These are phyloP conservation scores for Fusarium sp. DNA, from an alignment of 2,329 filamentous ascomycete species.

Conservation along the genomic window DNA sequence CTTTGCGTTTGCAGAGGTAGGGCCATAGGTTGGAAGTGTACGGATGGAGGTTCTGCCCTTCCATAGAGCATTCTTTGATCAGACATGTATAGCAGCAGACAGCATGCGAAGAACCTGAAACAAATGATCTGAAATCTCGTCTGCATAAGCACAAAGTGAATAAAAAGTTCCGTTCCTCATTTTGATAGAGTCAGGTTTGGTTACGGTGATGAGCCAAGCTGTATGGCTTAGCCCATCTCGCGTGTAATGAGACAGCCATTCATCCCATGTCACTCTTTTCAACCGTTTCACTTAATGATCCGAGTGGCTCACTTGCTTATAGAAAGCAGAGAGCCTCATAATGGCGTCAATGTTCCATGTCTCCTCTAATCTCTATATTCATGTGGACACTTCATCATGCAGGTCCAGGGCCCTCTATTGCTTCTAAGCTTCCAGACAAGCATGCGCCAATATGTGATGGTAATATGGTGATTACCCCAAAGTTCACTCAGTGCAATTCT, in stretches of 20 bases:
- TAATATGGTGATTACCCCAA: neutral
- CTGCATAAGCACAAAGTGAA: neutral
- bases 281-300: neutral
- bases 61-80: fast-evolving
- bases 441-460: neutral
- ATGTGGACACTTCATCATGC: neutral
- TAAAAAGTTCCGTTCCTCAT: fast-evolving
- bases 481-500: neutral
- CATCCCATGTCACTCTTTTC: neutral
- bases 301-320: neutral
- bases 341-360: neutral
- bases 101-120: fast-evolving
- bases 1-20: fast-evolving
- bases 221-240: neutral
- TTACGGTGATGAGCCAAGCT: fast-evolving
- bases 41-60: neutral
- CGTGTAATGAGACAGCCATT: neutral
- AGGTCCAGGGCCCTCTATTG: neutral
- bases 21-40: neutral
- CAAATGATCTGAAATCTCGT: neutral
- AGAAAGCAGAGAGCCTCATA: neutral
- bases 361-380: neutral
- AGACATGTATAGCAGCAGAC: fast-evolving
- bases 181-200: neutral
- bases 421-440: neutral